phyloP scores from a whole-genome alignment of 305 asterid genomes.

The Rubia tinctorum region DNA sequence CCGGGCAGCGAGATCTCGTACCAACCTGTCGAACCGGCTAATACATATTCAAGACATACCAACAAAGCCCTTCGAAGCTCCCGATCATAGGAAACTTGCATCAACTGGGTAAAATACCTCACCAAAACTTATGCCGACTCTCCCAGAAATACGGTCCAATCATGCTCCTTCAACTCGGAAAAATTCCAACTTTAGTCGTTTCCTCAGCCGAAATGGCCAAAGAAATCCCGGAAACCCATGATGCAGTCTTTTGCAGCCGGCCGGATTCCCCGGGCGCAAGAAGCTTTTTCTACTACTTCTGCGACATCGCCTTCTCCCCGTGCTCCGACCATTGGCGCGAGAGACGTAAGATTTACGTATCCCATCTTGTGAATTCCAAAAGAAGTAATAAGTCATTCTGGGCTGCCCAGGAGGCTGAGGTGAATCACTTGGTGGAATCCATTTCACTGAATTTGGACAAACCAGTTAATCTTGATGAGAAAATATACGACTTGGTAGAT shows the following conservation, averaged over 20 bases:
- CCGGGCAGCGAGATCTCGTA: too few relatives aligned
- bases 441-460: neutral
- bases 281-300: slow-evolving; percentile 5
- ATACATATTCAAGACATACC: too few relatives aligned
- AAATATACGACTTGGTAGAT: neutral
- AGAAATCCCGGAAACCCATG: neutral
- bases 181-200: neutral
- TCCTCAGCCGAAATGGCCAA: slow-evolving; percentile 9
- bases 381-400: neutral
- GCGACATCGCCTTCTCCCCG: slow-evolving; percentile 4
- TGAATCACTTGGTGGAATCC: neutral
- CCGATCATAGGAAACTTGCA: slow-evolving; percentile 6
- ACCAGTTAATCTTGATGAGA: slow-evolving; percentile 3
- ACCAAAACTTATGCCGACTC: neutral
- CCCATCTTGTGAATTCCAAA: neutral
- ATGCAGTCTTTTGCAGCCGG: neutral
- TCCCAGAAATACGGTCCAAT: neutral
- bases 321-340: neutral
- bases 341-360: neutral
- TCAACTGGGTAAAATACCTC: slow-evolving; percentile 3
- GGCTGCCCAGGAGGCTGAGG: neutral
- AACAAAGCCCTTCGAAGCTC: slow-evolving; percentile 5
- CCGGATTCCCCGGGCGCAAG: neutral
- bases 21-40: too few relatives aligned
- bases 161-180: slow-evolving; percentile 6